Evolutionary conservation across 2,329 filamentous ascomycete species (phyloP), one percentile per base, ranked within the genome.

Genomic region (Sclerotinia sclerotiorum): DNA sequence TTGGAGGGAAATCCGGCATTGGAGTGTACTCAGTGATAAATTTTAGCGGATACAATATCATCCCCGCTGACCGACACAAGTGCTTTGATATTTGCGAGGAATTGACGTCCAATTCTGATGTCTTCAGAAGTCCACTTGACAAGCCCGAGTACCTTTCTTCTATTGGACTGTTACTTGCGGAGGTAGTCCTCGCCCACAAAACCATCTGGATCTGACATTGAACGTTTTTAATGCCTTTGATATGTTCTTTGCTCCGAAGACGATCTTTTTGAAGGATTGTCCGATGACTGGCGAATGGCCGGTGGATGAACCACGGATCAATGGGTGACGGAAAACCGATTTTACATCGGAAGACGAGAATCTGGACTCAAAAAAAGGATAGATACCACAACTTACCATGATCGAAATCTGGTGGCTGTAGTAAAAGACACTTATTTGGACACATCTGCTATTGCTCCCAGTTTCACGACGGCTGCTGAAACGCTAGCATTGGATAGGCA

Each of bases 331-430:
- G n/a, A n/a, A n/a, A n/a, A n/a, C n/a, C n/a, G n/a, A n/a, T n/a
- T n/a, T n/a, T n/a, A n/a, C n/a, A n/a, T n/a, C n/a, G n/a, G n/a
- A n/a, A 5, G 75, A 56, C 5, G 76, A 73, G n/a, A 76, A 74
- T n/a, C 75, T 76, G 0, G 75, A 71, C 2, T 78, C 78, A 39
- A 72, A 76, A 46, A 78, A 74, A 65, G 79, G 78, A 71, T 81
- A 79, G 1, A 79, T 79, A 13, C 80, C 76, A 29, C 69, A 72
- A 62, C 79, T 72, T 67, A 80, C 68, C 54, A 75, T 73, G 48
- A 73, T 65, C 35, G 68, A 67, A 39, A 74, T 71, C 7, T 46
- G 52, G 24, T 55, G 11, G 73, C 72, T 57, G 67, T 73, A 29
- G 65, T 49, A 65, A 64, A 71, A 13, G 65, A 52, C 21, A 78